Evolutionary conservation across 73 alveolate genomes (phyloP).

Genomic region (Blepharisma japonicum): DNA sequence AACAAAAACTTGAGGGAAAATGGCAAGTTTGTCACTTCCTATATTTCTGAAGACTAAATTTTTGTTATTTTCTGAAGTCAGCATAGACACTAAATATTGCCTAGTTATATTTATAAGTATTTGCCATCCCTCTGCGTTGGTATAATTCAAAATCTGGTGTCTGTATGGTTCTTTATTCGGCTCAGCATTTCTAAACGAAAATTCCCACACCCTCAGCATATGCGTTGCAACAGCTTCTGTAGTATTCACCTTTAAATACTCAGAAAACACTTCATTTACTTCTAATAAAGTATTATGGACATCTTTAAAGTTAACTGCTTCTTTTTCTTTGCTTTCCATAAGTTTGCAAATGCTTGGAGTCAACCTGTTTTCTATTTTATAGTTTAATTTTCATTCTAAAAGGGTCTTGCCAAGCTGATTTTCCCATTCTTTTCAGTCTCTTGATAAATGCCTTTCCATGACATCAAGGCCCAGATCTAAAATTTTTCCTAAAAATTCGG

Average conservation of each 20-base stretch:
- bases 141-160: not conserved
- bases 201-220: conserved; percentile 12
- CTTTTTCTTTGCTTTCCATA: conserved; percentile 20
- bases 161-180: conserved; percentile 12
- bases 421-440: conserved; percentile 22
- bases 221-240: conserved; percentile 8
- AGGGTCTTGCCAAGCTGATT: conserved; percentile 1
- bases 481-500: conserved; percentile 22
- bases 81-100: not conserved
- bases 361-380: conserved; percentile 12
- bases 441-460: not conserved
- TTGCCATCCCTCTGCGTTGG: conserved; percentile 4
- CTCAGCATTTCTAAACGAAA: conserved; percentile 1
- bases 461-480: conserved; percentile 8
- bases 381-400: conserved; percentile 21
- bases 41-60: conserved; percentile 11
- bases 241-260: not conserved
- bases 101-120: not conserved
- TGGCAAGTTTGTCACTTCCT: not conserved
- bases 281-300: conserved; percentile 10
- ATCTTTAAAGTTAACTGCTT: not conserved
- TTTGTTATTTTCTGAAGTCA: not conserved
- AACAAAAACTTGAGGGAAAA: conserved; percentile 15
- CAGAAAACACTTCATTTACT: not conserved
- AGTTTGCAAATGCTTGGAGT: not conserved